phyloP scores from a whole-genome alignment of 176 grass and related monocot genomes.

The Triticum aestivum region IWGSC_CS_RefSeq_v2.1 NC_057797.1:345989178-345989677 shows the following conservation, averaged over 20 bases:
- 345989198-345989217: conserved; percentile 60
- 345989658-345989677: background rate
- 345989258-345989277: conserved; percentile 56
- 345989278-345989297: conserved; percentile 51
- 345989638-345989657: background rate
- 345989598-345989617: background rate
- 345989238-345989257: conserved; percentile 66
- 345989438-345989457: background rate
- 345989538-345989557: background rate
- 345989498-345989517: background rate
- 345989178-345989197: conserved; percentile 64
- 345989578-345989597: conserved; percentile 4
- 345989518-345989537: background rate
- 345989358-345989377: conserved; percentile 53
- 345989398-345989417: background rate
- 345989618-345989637: conserved; percentile 2
- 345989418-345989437: conserved; percentile 19
- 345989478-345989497: conserved; percentile 6
- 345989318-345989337: conserved; percentile 70
- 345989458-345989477: background rate
- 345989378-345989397: conserved; percentile 2
- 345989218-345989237: conserved; percentile 73
- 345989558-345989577: background rate
- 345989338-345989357: conserved; percentile 82
- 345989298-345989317: conserved; percentile 50